These are phyloP conservation scores for Trapa incisa DNA, from an alignment of 345 rosid genomes.

Conservation along the genomic window DNA sequence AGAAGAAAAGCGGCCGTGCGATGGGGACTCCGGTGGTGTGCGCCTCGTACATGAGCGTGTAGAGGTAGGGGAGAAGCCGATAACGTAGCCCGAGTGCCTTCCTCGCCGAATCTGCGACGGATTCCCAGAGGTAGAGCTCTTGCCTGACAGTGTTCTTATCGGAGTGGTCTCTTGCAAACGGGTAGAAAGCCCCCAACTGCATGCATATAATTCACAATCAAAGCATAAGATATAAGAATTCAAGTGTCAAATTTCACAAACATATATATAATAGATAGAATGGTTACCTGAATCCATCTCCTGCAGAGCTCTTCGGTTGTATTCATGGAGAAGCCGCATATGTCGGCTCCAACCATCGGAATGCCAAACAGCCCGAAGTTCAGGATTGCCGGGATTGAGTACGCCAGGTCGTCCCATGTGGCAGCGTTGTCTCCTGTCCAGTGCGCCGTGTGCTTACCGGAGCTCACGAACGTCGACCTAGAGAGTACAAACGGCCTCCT, in stretches of 20 bases:
- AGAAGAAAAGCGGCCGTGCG: constrained; percentile 67
- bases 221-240: not conserved
- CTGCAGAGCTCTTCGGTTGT: constrained; percentile 62
- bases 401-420: constrained; percentile 52
- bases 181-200: constrained; percentile 78
- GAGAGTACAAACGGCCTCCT: constrained; percentile 63
- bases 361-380: constrained; percentile 65
- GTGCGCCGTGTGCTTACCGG: constrained; percentile 68
- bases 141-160: constrained; percentile 17
- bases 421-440: constrained; percentile 78
- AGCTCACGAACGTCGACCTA: constrained; percentile 63
- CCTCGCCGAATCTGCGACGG: constrained; percentile 53
- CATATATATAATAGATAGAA: not conserved
- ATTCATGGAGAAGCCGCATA: constrained; percentile 45
- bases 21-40: constrained; percentile 49
- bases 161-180: constrained; percentile 72
- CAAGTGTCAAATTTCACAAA: no score
- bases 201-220: not conserved
- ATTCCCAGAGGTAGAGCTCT: constrained; percentile 73
- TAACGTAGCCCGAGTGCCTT: constrained; percentile 60
- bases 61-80: constrained; percentile 49
- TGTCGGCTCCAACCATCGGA: constrained; percentile 83
- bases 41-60: constrained; percentile 61
- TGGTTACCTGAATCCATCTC: constrained; percentile 62
- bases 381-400: constrained; percentile 44